These are phyloP conservation scores for Dothideomycetes sp. DNA, from an alignment of 2,329 filamentous ascomycete genomes.

Conservation along the genomic window DNA sequence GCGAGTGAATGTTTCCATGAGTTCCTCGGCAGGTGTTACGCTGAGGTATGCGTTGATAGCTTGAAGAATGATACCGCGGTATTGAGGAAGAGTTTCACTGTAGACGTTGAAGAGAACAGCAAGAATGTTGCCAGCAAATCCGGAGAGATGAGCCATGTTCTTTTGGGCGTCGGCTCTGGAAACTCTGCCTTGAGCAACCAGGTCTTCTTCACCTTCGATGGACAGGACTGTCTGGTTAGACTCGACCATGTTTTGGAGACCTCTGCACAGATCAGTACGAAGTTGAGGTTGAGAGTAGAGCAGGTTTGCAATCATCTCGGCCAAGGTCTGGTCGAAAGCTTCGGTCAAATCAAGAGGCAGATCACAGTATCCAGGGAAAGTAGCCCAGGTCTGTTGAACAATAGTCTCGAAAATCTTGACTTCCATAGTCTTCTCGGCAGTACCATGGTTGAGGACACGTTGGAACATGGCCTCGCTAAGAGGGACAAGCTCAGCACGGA, in stretches of 20 bases:
- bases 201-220: slow-evolving; percentile 59
- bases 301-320: slow-evolving; percentile 81
- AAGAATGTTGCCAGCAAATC: slow-evolving; percentile 77
- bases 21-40: slow-evolving; percentile 54
- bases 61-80: slow-evolving; percentile 79
- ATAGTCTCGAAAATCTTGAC: slow-evolving; percentile 96
- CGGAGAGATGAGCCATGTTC: slow-evolving; percentile 72
- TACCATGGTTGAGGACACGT: slow-evolving; percentile 71
- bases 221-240: slow-evolving; percentile 76
- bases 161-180: slow-evolving; percentile 64
- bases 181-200: slow-evolving; percentile 70
- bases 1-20: slow-evolving; percentile 79
- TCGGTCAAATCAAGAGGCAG: slow-evolving; percentile 61
- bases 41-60: slow-evolving; percentile 93
- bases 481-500: slow-evolving; percentile 76
- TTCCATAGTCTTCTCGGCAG: slow-evolving; percentile 83
- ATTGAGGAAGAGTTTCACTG: slow-evolving; percentile 88
- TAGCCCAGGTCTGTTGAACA: slow-evolving; percentile 90
- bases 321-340: slow-evolving; percentile 77
- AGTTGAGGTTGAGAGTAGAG: slow-evolving; percentile 87
- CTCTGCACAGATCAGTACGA: slow-evolving; percentile 77
- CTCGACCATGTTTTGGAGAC: slow-evolving; percentile 77
- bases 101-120: slow-evolving; percentile 99
- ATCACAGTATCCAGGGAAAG: slow-evolving; percentile 89
- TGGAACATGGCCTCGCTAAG: slow-evolving; percentile 87